phyloP scores from a whole-genome alignment of 2,329 filamentous ascomycete genomes.

The Alternaria incomplexa region DNA sequence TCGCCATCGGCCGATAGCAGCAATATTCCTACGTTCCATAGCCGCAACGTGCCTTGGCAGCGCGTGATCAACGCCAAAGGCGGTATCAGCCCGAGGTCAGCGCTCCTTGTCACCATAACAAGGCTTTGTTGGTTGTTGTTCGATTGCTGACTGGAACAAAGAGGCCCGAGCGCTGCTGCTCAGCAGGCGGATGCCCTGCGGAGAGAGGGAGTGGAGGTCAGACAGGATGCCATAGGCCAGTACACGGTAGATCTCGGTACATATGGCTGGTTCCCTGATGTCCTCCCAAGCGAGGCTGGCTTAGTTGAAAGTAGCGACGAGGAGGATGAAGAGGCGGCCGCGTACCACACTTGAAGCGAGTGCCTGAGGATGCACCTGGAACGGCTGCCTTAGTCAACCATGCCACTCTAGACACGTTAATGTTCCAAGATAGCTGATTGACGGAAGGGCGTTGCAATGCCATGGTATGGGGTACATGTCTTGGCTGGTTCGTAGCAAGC shows the following conservation, averaged over 20 bases:
- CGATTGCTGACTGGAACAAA: conserved; percentile 37
- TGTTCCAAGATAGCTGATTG: conserved; percentile 18
- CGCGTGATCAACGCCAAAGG: conserved; percentile 89
- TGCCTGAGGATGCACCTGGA: neutral
- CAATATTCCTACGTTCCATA: conserved; percentile 65
- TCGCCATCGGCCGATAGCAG: conserved; percentile 50
- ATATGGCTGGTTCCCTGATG: conserved; percentile 60
- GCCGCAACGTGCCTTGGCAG: conserved; percentile 89
- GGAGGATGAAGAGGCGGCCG: conserved; percentile 40
- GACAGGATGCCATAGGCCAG: conserved; percentile 54
- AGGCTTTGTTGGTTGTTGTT: conserved; percentile 16
- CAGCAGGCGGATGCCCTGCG: conserved; percentile 55
- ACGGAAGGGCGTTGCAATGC: conserved; percentile 11
- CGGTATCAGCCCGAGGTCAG: conserved; percentile 80
- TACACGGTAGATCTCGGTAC: conserved; percentile 53
- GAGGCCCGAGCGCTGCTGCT: conserved; percentile 53
- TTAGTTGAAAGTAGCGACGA: conserved; percentile 41
- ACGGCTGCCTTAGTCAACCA: conserved; percentile 4
- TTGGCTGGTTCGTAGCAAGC: conserved; percentile 9
- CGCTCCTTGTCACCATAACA: conserved; percentile 17
- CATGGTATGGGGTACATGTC: conserved; percentile 14
- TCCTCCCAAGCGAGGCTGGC: conserved; percentile 56
- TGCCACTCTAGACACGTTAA: conserved; percentile 11
- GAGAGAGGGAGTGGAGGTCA: conserved; percentile 56
- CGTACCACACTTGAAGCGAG: conserved; percentile 42